These are phyloP conservation scores for Candida insectalens DNA, from an alignment of 805 yeast genomes.

Conservation along the genomic window DNA sequence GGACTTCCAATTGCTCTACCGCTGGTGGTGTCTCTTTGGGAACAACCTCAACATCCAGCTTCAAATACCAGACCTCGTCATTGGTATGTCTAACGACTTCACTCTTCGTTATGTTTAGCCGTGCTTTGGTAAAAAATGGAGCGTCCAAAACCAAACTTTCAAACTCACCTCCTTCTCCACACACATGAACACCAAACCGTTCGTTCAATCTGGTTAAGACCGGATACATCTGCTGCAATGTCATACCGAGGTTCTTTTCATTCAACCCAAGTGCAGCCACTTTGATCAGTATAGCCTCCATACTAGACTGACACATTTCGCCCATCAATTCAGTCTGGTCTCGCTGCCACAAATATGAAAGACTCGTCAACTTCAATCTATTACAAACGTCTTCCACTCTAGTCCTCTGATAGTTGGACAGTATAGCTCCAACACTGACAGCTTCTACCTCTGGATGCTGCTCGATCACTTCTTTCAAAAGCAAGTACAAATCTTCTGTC, in stretches of 20 bases:
- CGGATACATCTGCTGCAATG: constrained; percentile 53
- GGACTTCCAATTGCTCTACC: constrained; percentile 15
- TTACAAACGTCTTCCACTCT: constrained; percentile 88
- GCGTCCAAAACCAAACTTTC: constrained; percentile 90
- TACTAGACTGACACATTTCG: constrained; percentile 60
- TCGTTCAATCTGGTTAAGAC: constrained; percentile 45
- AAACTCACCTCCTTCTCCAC: constrained; percentile 99
- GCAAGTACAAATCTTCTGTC: constrained; percentile 66
- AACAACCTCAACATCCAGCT: constrained; percentile 41
- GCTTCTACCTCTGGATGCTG: constrained; percentile 68
- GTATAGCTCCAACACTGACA: constrained; percentile 92
- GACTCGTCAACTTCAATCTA: constrained; percentile 54
- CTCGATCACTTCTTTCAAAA: constrained; percentile 38
- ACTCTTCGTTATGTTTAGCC: constrained; percentile 31
- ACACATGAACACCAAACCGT: constrained; percentile 76
- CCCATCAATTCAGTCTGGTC: constrained; percentile 69
- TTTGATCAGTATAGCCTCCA: constrained; percentile 81
- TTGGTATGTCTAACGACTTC: constrained; percentile 36
- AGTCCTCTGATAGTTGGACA: constrained; percentile 90
- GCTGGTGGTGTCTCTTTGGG: constrained; percentile 11
- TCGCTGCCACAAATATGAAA: constrained; percentile 87
- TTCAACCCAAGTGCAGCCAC: constrained; percentile 88
- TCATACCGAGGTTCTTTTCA: constrained; percentile 55
- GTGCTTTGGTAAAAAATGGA: constrained; percentile 61
- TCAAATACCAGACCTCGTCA: constrained; percentile 66